Evolutionary conservation across 2,329 filamentous ascomycete species (phyloP).

Genomic region (Coniochaeta sp.): DNA sequence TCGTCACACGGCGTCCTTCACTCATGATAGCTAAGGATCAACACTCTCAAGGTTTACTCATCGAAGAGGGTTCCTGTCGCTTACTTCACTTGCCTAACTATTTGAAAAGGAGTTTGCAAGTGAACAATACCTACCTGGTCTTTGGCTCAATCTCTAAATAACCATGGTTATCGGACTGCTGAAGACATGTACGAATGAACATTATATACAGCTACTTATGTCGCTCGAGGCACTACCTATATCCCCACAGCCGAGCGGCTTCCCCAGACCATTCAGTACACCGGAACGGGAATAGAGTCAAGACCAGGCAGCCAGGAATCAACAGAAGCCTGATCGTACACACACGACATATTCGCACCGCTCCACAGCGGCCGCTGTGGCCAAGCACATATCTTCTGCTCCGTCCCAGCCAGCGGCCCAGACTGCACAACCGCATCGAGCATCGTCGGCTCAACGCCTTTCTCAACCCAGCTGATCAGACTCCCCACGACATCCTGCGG

Average conservation of each 20-base stretch:
- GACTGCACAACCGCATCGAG: constrained; percentile 23
- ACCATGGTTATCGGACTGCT: too few species aligned
- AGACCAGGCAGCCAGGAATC: constrained; percentile 3
- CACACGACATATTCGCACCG: not conserved
- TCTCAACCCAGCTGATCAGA: constrained; percentile 41
- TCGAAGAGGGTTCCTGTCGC: too few species aligned
- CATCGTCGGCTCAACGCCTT: constrained; percentile 32
- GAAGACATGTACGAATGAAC: too few species aligned
- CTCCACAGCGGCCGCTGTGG: constrained; percentile 32
- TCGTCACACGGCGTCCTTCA: too few species aligned
- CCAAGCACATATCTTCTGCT: constrained; percentile 32
- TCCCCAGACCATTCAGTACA: not conserved
- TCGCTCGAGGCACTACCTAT: too few species aligned
- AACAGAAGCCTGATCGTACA: constrained; percentile 6
- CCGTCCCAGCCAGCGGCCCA: constrained; percentile 23
- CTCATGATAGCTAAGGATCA: too few species aligned
- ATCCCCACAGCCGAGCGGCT: too few species aligned
- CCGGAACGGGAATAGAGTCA: constrained; percentile 5
- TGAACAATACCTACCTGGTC: too few species aligned
- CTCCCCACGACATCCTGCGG: constrained; percentile 11
- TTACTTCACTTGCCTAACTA: too few species aligned
- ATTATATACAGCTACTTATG: not conserved
- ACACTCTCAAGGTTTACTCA: too few species aligned
- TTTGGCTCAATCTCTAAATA: too few species aligned
- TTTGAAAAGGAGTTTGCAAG: too few species aligned